Conservation (phyloP, 1,284 basidiomycete genomes). For the Heliocybe sulcata region DNA sequence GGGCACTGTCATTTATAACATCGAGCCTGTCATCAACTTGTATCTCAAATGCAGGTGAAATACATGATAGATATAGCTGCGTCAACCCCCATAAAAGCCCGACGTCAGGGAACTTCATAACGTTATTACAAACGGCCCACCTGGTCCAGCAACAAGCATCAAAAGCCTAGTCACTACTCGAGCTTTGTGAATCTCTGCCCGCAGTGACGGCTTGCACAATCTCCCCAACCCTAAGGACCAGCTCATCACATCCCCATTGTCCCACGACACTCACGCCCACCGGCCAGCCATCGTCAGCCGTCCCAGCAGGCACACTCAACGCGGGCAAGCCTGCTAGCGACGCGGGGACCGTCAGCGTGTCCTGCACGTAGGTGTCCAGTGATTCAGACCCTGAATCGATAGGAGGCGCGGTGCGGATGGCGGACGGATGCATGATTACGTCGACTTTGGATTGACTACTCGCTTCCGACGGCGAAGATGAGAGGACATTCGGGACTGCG, state of each 20-base stretch:
- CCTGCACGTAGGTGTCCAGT: constrained; percentile 75
- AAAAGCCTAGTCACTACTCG: too few species aligned
- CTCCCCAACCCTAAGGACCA: constrained; percentile 53
- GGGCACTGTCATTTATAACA: too few species aligned
- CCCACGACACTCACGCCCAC: constrained; percentile 82
- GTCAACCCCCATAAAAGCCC: too few species aligned
- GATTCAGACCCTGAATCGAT: constrained; percentile 21
- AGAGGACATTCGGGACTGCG: constrained; percentile 41
- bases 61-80: too few species aligned
- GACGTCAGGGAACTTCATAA: too few species aligned
- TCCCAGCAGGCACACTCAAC: constrained; percentile 62
- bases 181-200: neutral
- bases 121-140: too few species aligned
- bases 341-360: constrained; percentile 88
- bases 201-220: constrained; percentile 26
- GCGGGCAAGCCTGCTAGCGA: constrained; percentile 87
- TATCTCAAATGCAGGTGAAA: too few species aligned
- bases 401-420: constrained; percentile 71
- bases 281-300: constrained; percentile 66
- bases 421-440: constrained; percentile 80
- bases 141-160: too few species aligned
- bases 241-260: constrained; percentile 83
- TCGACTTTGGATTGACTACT: constrained; percentile 47
- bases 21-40: too few species aligned
- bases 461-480: constrained; percentile 1